Conservation (phyloP, 148 eudicot genomes). For the Bassia scoparia region DNA sequence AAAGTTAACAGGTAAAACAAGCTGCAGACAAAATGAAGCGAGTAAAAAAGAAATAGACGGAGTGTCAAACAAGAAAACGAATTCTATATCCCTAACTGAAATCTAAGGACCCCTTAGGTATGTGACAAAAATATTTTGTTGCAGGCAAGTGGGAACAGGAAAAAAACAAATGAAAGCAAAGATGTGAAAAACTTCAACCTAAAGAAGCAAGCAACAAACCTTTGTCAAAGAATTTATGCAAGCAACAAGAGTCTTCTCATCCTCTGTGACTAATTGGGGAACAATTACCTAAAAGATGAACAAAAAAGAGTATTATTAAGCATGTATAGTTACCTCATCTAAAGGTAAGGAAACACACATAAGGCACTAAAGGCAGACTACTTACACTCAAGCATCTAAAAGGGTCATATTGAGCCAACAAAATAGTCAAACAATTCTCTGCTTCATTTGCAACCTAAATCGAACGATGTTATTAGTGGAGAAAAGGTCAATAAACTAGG, state of each 20-base stretch:
- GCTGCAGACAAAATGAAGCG: no score
- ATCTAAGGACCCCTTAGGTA: not conserved
- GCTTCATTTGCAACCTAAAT: slow-evolving; percentile 76
- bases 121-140: not conserved
- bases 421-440: slow-evolving; percentile 61
- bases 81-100: not conserved
- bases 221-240: slow-evolving; percentile 87
- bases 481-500: not conserved
- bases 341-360: not conserved
- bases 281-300: slow-evolving; percentile 65
- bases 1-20: no score
- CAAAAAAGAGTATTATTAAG: slow-evolving; percentile 2
- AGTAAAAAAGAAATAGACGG: no score
- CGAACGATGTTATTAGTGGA: slow-evolving; percentile 9
- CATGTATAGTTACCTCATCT: not conserved
- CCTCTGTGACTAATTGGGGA: slow-evolving; percentile 76
- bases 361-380: slow-evolving; percentile 13
- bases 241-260: slow-evolving; percentile 89
- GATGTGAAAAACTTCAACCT: not conserved
- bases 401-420: slow-evolving; percentile 74
- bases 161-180: not conserved
- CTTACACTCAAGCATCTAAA: slow-evolving; percentile 80
- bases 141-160: not conserved
- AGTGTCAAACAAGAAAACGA: not conserved
- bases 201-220: slow-evolving; percentile 40